Base-by-base conservation (phyloP, 2,329 filamentous ascomycete genomes). In the Diaporthe aspalathi region DNA sequence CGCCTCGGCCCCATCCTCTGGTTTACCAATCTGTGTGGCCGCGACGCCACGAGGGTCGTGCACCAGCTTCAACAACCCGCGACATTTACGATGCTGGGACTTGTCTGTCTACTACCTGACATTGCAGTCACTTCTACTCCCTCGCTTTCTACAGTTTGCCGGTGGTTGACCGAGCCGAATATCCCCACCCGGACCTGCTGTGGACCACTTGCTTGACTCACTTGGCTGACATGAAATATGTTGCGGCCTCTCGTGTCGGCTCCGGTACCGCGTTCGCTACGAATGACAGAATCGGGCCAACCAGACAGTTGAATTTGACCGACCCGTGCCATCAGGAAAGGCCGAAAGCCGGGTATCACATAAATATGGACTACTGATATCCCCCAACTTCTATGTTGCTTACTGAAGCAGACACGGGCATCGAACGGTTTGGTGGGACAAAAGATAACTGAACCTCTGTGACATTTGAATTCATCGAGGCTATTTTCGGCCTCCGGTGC, bases 301-400 rank as follows among this genome's bases (percentile, higher is more conserved):
- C n/a, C n/a, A 38, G 17, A 20, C 22, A 5, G 24, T 35, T 16
- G 22, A 24, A 16, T 35, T 29, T n/a, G n/a, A n/a, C n/a, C n/a
- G 5, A 17, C 57, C 8, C 27, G 49, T 24, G n/a, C 22, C 27
- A 35, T 49, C 12, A 17, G 17, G 5, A 35, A 27, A 63, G 40
- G 43, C 57, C 57, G 57, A 45, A 63, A 14, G 57, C 57, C 57
- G 57, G 29, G 43, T 63, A n/a, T 63, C 57, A 63, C 57, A 27
- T 63, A 20, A 43, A 49, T 38, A 63, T 63, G 43, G 40, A 49
- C 5, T 12, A 38, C 35, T 38, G 35, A 11, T 38, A 38, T 38
- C 11, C 35, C 35, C 35, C 35, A 38, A 38, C 35, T 12, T 38
- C 35, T n/a, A n/a, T n/a, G n/a, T n/a, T n/a, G n/a, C 35, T 38